Base-by-base conservation (phyloP, 225 moss, liverwort and hornwort species). In the Physcomitrium patens region DNA sequence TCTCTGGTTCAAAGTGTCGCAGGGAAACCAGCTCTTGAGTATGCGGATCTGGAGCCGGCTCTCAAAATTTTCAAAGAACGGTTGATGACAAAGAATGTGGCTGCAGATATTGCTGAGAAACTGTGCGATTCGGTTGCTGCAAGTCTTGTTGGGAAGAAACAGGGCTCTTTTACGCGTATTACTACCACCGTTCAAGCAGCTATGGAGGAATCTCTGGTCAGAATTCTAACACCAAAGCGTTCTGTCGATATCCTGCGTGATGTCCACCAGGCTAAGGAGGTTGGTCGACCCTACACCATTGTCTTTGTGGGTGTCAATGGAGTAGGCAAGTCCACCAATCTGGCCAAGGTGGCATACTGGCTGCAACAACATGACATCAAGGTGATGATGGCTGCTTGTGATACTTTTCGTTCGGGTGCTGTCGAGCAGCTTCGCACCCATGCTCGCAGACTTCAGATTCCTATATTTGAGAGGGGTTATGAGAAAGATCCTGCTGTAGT, bases 381-480 rank as follows among this genome's bases (percentile, higher is more conserved):
- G 76, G 99, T 99, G 68, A 92, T 95, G 95, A 90, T 99, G 94
- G 99, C 99, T 80, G 99, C 99, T 6, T 99, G 99, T 83, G 99
- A 99, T 81, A 99, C 99, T 27, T 99, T 99, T 72, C 90, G 99
- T 69, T 95, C 99, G 64, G 99, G 99, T 71, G 99, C 99, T 71
- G 99, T 99, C 10, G 99, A 99, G 90, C 99, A 99, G 83, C 93
- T 99, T 86, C 95, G 99, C 60, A 93, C 93, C 18, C 99, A 99
- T 86, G 99, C 99, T 61, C 99, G 99, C 59, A 84, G 99, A 48
- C 85, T 99, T 75, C 92, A 99, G 80, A 84, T 95, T 55, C 89
- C 95, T 6, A 93, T 99, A 47, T 99, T 99, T 76, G 99, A 99
- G 78, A 90, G 81, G 76, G 99, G 99, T n/a, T 99, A 99, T 69